Conservation (phyloP, 2,329 filamentous ascomycete species). For the Alternaria infectoria region DNA sequence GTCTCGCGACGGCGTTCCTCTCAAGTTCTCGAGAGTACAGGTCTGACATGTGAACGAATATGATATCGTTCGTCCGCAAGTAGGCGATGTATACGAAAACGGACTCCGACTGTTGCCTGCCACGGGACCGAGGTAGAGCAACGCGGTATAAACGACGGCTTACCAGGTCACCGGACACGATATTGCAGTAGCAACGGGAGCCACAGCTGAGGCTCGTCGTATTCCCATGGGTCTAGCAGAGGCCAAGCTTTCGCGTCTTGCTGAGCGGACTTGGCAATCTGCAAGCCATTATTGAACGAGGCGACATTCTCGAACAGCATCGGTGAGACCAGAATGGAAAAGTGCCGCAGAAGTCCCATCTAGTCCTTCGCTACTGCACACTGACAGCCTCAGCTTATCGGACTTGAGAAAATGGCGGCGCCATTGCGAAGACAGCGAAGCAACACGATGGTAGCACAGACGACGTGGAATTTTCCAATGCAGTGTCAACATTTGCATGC, state of each 20-base stretch:
- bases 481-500: not conserved
- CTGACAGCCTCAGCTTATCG: not conserved
- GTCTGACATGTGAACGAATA: not conserved
- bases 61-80: not conserved
- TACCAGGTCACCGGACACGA: constrained; percentile 2
- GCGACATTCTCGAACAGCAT: not conserved
- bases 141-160: not conserved
- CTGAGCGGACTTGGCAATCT: constrained; percentile 10
- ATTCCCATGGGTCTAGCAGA: not conserved
- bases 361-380: not conserved
- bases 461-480: not conserved
- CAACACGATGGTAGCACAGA: not conserved
- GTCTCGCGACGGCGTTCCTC: not conserved
- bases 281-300: constrained; percentile 11
- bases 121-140: not conserved
- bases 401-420: not conserved
- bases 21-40: not conserved
- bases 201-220: constrained; percentile 4
- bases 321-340: not conserved
- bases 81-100: not conserved
- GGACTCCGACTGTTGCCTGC: not conserved
- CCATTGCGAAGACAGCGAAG: not conserved
- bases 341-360: not conserved
- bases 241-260: constrained; percentile 2
- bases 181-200: not conserved